These are phyloP conservation scores for Phallus indusiatus DNA, from an alignment of 768 basidiomycete genomes.

Conservation along the genomic window DNA sequence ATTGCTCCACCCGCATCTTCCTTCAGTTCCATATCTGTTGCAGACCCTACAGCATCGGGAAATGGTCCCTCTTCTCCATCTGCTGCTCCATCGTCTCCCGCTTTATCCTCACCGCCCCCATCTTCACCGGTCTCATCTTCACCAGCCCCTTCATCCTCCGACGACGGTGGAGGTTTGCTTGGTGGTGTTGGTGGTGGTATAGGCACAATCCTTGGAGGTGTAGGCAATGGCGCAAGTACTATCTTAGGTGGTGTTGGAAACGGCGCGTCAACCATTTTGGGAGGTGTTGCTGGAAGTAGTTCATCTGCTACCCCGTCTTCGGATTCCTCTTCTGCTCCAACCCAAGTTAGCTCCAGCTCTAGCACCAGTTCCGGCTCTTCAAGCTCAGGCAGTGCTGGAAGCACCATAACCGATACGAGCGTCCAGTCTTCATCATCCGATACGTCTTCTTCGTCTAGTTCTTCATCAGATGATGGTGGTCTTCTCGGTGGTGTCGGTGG, in stretches of 20 bases:
- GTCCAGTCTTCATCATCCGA: not conserved
- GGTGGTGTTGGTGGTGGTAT: not conserved
- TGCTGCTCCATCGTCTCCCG: not conserved
- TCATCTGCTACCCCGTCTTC: not conserved
- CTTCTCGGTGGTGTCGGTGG: not conserved
- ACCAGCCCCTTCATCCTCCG: not conserved
- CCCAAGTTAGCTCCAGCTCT: not conserved
- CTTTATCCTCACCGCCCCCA: not conserved
- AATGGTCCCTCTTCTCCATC: not conserved
- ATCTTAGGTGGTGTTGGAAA: not conserved
- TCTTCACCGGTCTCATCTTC: not conserved
- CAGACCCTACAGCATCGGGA: not conserved
- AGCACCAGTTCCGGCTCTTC: not conserved
- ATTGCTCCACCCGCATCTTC: not conserved
- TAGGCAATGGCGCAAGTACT: not conserved
- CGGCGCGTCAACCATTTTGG: not conserved
- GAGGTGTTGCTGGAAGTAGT: not conserved
- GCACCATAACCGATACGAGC: not conserved
- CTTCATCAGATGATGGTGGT: not conserved
- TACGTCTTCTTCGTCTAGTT: not conserved
- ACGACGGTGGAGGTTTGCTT: not conserved
- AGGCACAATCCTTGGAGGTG: not conserved
- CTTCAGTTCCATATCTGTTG: not conserved
- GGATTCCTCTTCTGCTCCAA: not conserved
- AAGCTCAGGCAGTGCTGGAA: too few relatives aligned